Conservation (phyloP, 2,329 filamentous ascomycete genomes). For the Penicillium brevicompactum region DNA sequence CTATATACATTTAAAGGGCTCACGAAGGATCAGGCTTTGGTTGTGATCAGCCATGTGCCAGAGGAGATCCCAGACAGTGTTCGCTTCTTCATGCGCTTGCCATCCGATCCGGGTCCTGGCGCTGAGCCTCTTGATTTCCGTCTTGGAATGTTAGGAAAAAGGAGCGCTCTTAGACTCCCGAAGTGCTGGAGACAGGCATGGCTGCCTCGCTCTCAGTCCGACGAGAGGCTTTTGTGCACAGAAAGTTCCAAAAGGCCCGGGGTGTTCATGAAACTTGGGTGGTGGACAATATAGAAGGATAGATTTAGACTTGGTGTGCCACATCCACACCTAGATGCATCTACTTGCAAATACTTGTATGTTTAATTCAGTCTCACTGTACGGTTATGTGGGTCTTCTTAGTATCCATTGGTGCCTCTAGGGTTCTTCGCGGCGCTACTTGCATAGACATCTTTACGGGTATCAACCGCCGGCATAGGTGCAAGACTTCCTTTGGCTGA, state of each 20-base stretch:
- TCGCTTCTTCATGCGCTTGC: constrained; percentile 82
- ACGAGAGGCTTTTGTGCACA: too few relatives aligned
- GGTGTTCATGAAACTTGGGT: background rate
- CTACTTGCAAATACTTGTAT: constrained; percentile 3
- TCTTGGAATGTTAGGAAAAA: constrained; percentile 28
- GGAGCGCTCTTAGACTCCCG: constrained; percentile 23
- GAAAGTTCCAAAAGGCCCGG: too few relatives aligned
- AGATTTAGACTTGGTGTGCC: background rate
- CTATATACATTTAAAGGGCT: constrained; percentile 54
- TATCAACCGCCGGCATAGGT: too few relatives aligned
- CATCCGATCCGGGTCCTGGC: constrained; percentile 41
- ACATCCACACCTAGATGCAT: background rate
- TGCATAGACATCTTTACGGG: too few relatives aligned
- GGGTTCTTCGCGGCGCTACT: background rate
- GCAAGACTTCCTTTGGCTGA: too few relatives aligned
- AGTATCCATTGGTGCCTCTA: background rate
- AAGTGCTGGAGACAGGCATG: constrained; percentile 34
- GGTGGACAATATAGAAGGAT: constrained; percentile 7
- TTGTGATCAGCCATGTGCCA: constrained; percentile 89
- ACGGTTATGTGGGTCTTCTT: background rate
- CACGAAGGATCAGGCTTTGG: constrained; percentile 71
- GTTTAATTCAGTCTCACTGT: background rate
- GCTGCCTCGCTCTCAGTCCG: constrained; percentile 22
- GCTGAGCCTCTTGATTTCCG: constrained; percentile 33
- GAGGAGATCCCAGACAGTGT: constrained; percentile 88